Evolutionary conservation across 345 rosid genomes (phyloP), one percentile per base, ranked within the genome.

Genomic region (Arabidopsis arenosa): DNA sequence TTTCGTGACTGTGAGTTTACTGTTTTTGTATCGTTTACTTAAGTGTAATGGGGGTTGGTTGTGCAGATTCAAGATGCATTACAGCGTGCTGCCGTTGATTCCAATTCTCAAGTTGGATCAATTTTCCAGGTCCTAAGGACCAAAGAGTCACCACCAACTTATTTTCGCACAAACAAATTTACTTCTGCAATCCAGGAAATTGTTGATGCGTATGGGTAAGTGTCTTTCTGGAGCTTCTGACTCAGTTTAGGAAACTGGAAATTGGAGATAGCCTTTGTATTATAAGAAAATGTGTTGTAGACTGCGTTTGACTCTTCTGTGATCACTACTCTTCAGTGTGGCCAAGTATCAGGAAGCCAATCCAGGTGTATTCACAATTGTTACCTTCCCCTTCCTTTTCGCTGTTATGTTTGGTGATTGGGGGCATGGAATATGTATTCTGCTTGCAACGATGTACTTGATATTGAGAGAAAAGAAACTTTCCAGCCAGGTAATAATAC

Each of bases 381-480:
- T 90, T 68, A 92, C 98, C 63, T 95, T 95, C 75, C 98, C 99
- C 35, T 95, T 95, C 81, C 96, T 95, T 57, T 95, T 95, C 58
- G 99, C 99, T 43, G 91, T 92, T 80, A 95, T 95, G 99, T 92
- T 95, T 84, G 99, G 99, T 78, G 99, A 95, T 67, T 95, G 97
- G 99, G 99, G 99, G 4, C 99, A 92, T 83, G 99, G 99, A 77
- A 90, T 95, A 69, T 95, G 99, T 80, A 66, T 95, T 80, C 84
- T 95, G 66, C 98, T 95, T 68, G 94, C 83, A 70, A 80, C 97
- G 15, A 79, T 87, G 80, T 74, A 75, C 77, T 84, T 86, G 66
- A 64, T 95, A 48, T 26, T 84, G 73, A 82, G 88, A 82, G 99
- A 95, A 77, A 95, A 92, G 86, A 95, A 92, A 78, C 87, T 95